phyloP scores from a whole-genome alignment of 352 stramenopile species.

The Phytophthora gonapodyides region DNA sequence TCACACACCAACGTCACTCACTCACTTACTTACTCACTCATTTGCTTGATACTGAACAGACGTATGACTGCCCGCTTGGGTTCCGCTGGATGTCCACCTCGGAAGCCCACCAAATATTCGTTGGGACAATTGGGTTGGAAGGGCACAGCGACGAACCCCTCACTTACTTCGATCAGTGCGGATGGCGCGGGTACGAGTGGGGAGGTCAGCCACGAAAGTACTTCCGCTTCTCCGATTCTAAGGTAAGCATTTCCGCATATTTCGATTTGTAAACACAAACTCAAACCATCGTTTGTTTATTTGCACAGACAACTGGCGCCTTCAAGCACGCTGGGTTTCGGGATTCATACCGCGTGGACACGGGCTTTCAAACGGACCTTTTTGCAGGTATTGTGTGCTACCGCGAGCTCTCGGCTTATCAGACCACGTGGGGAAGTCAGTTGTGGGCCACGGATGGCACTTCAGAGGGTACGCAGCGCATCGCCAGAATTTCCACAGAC shows the following conservation, averaged over 20 bases:
- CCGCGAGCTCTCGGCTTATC: constrained; percentile 20
- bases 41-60: constrained; percentile 19
- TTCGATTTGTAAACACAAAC: constrained; percentile 1
- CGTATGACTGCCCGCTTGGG: constrained; percentile 87
- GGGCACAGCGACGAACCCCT: constrained; percentile 38
- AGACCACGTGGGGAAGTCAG: constrained; percentile 43
- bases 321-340: constrained; percentile 85
- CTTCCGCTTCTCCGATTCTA: constrained; percentile 90
- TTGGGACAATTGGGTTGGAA: constrained; percentile 37
- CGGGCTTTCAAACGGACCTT: constrained; percentile 42
- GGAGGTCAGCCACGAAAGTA: constrained; percentile 57
- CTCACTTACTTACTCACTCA: not conserved
- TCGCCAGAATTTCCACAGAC: constrained; percentile 50
- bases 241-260: constrained; percentile 20
- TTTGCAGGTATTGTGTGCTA: constrained; percentile 89
- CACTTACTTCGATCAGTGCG: constrained; percentile 88
- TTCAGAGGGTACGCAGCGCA: constrained; percentile 54
- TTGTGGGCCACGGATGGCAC: constrained; percentile 89
- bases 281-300: constrained; percentile 2
- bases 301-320: constrained; percentile 59
- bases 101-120: constrained; percentile 55
- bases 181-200: constrained; percentile 82
- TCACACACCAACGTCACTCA: too few relatives aligned
- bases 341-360: constrained; percentile 68
- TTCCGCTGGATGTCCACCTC: constrained; percentile 85